A percentile compares a stretch with the other conserved stretches of the same genome.
Conservation (phyloP, 164 flowering plant species). For the Aristolochia contorta region DNA sequence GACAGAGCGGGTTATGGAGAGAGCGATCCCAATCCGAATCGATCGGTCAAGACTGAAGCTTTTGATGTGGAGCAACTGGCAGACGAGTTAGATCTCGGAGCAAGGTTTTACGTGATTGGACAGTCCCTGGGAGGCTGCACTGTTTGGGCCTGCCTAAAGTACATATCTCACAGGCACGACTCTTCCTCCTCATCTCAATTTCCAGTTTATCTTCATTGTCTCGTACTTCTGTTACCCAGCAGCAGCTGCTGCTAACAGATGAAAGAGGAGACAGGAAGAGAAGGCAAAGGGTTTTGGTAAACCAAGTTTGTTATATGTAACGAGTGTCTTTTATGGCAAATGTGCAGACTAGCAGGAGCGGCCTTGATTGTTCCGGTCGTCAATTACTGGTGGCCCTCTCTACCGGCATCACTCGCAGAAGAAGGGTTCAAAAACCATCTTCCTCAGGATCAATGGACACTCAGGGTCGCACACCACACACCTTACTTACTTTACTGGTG, state of each 20-base stretch:
- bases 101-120: constrained; percentile 47
- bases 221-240: background rate
- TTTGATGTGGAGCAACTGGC: constrained; percentile 54
- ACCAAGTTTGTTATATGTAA: background rate
- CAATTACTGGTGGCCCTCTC: constrained; percentile 42
- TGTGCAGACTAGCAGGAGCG: constrained; percentile 39
- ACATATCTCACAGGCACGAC: constrained; percentile 36
- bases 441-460: constrained; percentile 21
- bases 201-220: no score
- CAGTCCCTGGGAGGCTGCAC: constrained; percentile 43
- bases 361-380: constrained; percentile 29
- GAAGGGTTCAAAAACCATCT: constrained; percentile 12
- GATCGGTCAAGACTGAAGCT: constrained; percentile 50
- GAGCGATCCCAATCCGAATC: constrained; percentile 46
- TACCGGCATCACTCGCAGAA: constrained; percentile 15
- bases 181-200: background rate
- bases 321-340: background rate
- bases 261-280: background rate
- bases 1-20: constrained; percentile 72
- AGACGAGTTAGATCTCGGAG: constrained; percentile 41
- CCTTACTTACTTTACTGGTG: constrained; percentile 33
- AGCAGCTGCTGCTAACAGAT: background rate
- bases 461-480: constrained; percentile 21
- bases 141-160: constrained; percentile 28
- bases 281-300: no score